Evolutionary conservation across 129 eudicot species (phyloP).

Genomic region (Rutidosis leptorrhynchoides): DNA sequence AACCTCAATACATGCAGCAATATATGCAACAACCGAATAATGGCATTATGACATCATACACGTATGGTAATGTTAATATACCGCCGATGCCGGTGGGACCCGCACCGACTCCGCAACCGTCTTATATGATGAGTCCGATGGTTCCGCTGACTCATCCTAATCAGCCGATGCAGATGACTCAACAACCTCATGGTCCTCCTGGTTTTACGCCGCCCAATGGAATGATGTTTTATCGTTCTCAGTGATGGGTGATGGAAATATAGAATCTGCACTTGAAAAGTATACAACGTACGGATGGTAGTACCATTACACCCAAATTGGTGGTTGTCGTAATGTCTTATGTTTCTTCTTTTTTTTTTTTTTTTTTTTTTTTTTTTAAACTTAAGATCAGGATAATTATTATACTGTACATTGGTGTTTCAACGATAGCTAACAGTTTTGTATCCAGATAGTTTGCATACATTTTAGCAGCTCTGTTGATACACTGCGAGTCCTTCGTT

Average conservation of each 20-base stretch:
- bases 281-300: not conserved
- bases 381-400: constrained; percentile 26
- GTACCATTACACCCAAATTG: constrained; percentile 17
- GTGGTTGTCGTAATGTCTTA: constrained; percentile 26
- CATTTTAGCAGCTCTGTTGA: not conserved
- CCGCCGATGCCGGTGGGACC: constrained; percentile 49
- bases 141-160: constrained; percentile 56
- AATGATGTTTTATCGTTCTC: constrained; percentile 61
- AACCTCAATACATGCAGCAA: constrained; percentile 62
- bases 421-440: constrained; percentile 26
- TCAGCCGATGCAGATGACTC: constrained; percentile 40
- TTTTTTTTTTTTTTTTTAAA: constrained; percentile 12
- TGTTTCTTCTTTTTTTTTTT: constrained; percentile 1
- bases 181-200: constrained; percentile 48
- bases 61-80: constrained; percentile 37
- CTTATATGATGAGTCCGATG: constrained; percentile 70
- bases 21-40: constrained; percentile 63
- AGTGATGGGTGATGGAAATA: constrained; percentile 22
- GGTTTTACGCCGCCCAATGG: constrained; percentile 64
- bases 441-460: constrained; percentile 18
- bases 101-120: constrained; percentile 56
- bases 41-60: constrained; percentile 44
- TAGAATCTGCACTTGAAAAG: not conserved
- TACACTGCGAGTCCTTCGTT: not conserved
- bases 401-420: constrained; percentile 36